Conservation (phyloP, 2,329 filamentous ascomycete species). For the Diaporthe velutina region DNA sequence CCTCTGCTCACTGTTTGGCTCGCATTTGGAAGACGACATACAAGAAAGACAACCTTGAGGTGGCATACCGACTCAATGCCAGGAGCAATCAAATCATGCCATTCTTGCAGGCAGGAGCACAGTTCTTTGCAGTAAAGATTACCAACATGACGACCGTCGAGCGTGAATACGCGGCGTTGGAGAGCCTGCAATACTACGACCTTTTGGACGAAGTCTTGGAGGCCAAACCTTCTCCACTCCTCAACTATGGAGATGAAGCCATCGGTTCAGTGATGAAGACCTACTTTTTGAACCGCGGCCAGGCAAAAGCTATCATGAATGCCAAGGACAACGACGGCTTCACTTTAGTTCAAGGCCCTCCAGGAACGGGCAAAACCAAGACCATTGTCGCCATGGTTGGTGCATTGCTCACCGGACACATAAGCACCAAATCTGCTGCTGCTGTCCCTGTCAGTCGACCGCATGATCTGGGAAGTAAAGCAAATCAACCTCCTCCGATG, state of each 20-base stretch:
- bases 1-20: conserved; percentile 85
- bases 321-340: conserved; percentile 97
- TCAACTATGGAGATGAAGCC: conserved; percentile 82
- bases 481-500: conserved; percentile 48
- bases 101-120: conserved; percentile 76
- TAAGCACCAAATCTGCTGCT: conserved; percentile 57
- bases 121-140: conserved; percentile 83
- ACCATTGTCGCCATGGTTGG: conserved; percentile 98
- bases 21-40: conserved; percentile 83
- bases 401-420: conserved; percentile 76
- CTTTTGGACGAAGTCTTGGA: conserved; percentile 89
- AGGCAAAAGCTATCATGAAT: conserved; percentile 91
- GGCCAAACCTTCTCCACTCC: conserved; percentile 89
- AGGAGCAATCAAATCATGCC: conserved; percentile 71
- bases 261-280: conserved; percentile 77
- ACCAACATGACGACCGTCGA: conserved; percentile 95
- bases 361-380: conserved; percentile 98
- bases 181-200: conserved; percentile 95
- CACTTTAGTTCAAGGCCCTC: conserved; percentile 94
- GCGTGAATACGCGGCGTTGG: conserved; percentile 92
- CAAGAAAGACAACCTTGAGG: conserved; percentile 85
- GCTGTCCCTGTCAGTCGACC: conserved; percentile 62
- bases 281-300: conserved; percentile 88
- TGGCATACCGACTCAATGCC: conserved; percentile 86
- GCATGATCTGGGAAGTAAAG: conserved; percentile 51